phyloP scores from a whole-genome alignment of 2,329 filamentous ascomycete genomes.

The Hymenoscyphus occultus region DNA sequence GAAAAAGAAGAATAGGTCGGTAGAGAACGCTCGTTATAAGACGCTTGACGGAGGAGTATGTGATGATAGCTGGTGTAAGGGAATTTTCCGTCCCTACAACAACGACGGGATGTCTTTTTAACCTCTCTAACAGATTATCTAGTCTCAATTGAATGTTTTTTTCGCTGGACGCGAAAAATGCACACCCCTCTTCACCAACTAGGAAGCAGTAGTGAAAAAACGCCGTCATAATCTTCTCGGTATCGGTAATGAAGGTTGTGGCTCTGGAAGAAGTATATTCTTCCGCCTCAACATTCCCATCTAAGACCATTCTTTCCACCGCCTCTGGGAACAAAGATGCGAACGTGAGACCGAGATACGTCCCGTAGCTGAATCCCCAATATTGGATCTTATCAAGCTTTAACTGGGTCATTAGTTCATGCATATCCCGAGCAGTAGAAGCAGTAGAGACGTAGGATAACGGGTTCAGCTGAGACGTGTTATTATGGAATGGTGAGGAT shows the following conservation, averaged over 20 bases:
- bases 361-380: slow-evolving; percentile 51
- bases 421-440: slow-evolving; percentile 18
- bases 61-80: slow-evolving; percentile 29
- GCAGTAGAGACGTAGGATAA: slow-evolving; percentile 25
- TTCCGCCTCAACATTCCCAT: slow-evolving; percentile 28
- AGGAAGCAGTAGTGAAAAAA: slow-evolving; percentile 32
- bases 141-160: slow-evolving; percentile 27
- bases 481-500: neutral
- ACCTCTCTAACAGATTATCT: slow-evolving; percentile 38
- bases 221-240: slow-evolving; percentile 28
- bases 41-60: slow-evolving; percentile 30
- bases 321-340: slow-evolving; percentile 43
- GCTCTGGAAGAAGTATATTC: slow-evolving; percentile 36
- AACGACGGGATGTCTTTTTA: slow-evolving; percentile 38
- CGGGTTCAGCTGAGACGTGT: neutral
- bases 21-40: slow-evolving; percentile 33
- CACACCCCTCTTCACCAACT: slow-evolving; percentile 35
- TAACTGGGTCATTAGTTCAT: slow-evolving; percentile 11
- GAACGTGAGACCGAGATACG: slow-evolving; percentile 44
- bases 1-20: slow-evolving; percentile 32
- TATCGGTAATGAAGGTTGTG: slow-evolving; percentile 41
- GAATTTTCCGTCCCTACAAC: slow-evolving; percentile 18
- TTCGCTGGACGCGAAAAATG: slow-evolving; percentile 21
- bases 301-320: slow-evolving; percentile 41
- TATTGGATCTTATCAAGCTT: slow-evolving; percentile 24